phyloP scores from a whole-genome alignment of 202 grass and related monocot genomes.

The Panicum virgatum region DNA sequence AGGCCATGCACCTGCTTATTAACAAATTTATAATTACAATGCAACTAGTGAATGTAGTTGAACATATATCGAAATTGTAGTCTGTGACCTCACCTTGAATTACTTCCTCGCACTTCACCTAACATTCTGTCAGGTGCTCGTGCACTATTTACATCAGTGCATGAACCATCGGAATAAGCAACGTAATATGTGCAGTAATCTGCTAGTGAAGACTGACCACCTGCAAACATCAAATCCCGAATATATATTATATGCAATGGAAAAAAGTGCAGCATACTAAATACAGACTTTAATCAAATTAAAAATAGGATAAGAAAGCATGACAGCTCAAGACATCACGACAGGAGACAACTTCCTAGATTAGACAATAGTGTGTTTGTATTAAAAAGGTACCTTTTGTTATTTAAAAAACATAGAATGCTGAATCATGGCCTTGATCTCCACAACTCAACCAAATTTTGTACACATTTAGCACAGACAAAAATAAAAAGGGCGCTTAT shows the following conservation, averaged over 20 bases:
- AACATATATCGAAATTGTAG: constrained; percentile 3
- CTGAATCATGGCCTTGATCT: not conserved
- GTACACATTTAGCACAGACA: not conserved
- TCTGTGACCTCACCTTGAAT: constrained; percentile 63
- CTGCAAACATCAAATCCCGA: constrained; percentile 47
- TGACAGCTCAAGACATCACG: not conserved
- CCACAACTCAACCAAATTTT: not conserved
- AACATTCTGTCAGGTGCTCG: constrained; percentile 93
- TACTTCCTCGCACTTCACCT: constrained; percentile 93
- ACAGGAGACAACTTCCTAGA: too few relatives aligned
- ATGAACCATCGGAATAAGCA: constrained; percentile 99
- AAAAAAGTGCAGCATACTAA: constrained; percentile 12
- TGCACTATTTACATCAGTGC: constrained; percentile 96
- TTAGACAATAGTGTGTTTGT: too few relatives aligned
- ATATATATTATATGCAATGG: constrained; percentile 14
- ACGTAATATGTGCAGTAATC: constrained; percentile 99
- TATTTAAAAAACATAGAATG: not conserved
- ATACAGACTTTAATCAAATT: constrained; percentile 19
- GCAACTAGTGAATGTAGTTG: constrained; percentile 3
- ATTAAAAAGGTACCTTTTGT: not conserved
- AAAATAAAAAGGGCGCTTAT: not conserved
- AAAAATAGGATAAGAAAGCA: not conserved
- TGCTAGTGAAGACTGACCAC: constrained; percentile 97
- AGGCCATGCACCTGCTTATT: constrained; percentile 85
- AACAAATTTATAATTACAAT: constrained; percentile 17